Evolutionary conservation across 2,329 filamentous ascomycete species (phyloP), one percentile per base, ranked within the genome.

Genomic region (Stenocarpella maydis): DNA sequence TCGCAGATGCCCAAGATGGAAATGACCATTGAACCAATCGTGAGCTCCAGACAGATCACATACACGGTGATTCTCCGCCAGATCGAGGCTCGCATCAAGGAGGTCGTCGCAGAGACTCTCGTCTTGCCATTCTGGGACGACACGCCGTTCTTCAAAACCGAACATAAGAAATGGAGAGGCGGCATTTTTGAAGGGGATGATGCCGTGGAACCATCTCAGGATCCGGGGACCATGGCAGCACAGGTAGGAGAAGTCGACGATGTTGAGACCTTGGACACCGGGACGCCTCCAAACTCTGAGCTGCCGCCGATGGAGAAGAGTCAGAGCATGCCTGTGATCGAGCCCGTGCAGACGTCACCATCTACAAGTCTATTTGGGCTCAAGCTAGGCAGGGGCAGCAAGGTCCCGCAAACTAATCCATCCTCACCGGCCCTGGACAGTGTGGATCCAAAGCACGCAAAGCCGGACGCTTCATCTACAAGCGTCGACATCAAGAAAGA

Each of bases 61-160:
- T 98, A 97, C 79, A 93, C 91, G 1, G 88, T 97, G 70, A 96
- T 99, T 67, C 86, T 98, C 15, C 90, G 94, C 61, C 93, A 97
- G 71, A 98, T 99, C 70, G 96, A 99, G 80, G 97, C 92, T 76
- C 88, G 94, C 61, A 98, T 99, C 78, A 92, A 97, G 76, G 95
- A 98, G 79, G 94, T 98, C 10, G 87, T 99, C 71, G 93, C 92
- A 12, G 96, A 99, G 81, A 97, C 94, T 1, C 80, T 98, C 24
- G 96, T 99, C 2, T 84, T 91, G 68, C 96, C 96, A 0, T 97
- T 97, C 77, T 99, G 96, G 95, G 96, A 99, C 73, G 96, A 99
- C 77, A 87, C 94, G 28, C 94, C 96, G 0, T 98, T 99, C 79
- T 91, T 94, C 77, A 89, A 92, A 74, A 98, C 94, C 0, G 86